Conservation (phyloP, 2,329 filamentous ascomycete species). For the Sporothrix curviconia region DNA sequence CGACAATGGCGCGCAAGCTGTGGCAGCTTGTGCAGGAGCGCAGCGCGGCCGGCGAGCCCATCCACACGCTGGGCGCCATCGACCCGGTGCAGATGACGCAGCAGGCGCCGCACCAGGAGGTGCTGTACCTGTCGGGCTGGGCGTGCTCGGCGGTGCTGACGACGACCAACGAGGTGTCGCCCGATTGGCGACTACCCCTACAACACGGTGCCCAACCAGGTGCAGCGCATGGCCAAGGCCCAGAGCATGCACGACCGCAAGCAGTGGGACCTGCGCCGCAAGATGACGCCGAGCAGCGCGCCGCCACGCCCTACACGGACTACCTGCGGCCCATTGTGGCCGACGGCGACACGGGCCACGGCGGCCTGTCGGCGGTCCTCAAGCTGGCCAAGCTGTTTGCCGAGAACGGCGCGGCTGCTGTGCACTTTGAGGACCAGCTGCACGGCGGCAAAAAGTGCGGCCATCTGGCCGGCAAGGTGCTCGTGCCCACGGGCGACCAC, state of each 20-base stretch:
- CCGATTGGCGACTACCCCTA: constrained; percentile 99
- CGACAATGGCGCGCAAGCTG: constrained; percentile 88
- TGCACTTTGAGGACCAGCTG: constrained; percentile 96
- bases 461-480: constrained; percentile 89
- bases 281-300: constrained; percentile 66
- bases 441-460: constrained; percentile 98
- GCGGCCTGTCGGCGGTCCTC: constrained; percentile 83
- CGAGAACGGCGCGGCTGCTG: constrained; percentile 90
- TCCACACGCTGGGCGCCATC: constrained; percentile 89
- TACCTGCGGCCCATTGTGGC: constrained; percentile 93
- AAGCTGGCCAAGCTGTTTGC: constrained; percentile 97
- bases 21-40: constrained; percentile 82
- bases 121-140: constrained; percentile 95
- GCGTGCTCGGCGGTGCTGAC: constrained; percentile 92
- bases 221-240: constrained; percentile 91
- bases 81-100: constrained; percentile 99
- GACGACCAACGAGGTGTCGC: constrained; percentile 91
- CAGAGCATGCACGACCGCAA: constrained; percentile 96
- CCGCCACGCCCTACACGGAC: constrained; percentile 74
- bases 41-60: constrained; percentile 70
- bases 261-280: constrained; percentile 80
- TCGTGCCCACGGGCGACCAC: constrained; percentile 90
- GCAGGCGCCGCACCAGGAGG: constrained; percentile 91
- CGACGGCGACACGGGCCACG: constrained; percentile 93
- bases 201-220: constrained; percentile 97